phyloP scores from a whole-genome alignment of 1,139 yeast species.

The Scheffersomyces titani region DNA sequence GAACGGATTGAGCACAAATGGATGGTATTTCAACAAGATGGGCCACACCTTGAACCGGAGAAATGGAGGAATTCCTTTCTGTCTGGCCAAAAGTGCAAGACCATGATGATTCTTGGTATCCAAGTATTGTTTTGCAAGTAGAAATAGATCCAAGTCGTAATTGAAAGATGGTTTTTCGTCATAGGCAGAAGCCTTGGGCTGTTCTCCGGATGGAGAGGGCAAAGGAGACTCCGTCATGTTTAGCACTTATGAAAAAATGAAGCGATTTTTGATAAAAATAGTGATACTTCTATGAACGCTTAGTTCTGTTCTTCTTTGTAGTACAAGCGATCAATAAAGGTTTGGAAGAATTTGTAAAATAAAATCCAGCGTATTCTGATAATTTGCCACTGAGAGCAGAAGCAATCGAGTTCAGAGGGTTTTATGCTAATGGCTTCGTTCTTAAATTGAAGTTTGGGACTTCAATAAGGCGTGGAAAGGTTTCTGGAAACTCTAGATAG shows the following conservation, averaged over 20 bases:
- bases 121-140: constrained; percentile 42
- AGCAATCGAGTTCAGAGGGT: neutral
- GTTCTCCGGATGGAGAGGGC: neutral
- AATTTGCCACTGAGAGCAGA: neutral
- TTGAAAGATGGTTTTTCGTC: constrained; percentile 37
- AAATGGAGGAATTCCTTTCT: constrained; percentile 83
- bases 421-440: neutral
- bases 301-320: neutral
- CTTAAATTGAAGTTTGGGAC: neutral
- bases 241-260: neutral
- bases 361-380: neutral
- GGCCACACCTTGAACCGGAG: constrained; percentile 87
- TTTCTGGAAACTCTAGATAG: neutral
- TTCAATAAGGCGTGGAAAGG: neutral
- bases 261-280: neutral
- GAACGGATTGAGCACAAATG: constrained; percentile 77
- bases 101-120: constrained; percentile 60
- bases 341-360: neutral
- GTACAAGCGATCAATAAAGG: neutral
- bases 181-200: neutral
- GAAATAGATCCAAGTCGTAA: constrained; percentile 43
- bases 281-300: neutral
- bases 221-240: neutral
- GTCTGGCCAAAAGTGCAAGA: constrained; percentile 78
- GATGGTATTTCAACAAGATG: constrained; percentile 73